Conservation (phyloP, 352 stramenopile species). For the Phytophthora cactorum region DNA sequence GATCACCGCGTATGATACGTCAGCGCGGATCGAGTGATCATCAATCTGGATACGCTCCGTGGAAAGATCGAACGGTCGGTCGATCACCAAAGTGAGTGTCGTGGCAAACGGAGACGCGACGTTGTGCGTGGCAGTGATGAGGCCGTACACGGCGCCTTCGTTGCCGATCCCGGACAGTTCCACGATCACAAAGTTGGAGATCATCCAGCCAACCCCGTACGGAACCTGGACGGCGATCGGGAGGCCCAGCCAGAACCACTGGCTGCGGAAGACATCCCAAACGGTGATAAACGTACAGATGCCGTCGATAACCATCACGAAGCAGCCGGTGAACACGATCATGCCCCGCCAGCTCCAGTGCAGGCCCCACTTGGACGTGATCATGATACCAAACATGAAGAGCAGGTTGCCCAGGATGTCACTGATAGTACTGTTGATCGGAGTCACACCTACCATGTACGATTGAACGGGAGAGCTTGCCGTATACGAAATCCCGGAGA, state of each 20-base stretch:
- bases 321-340: slow-evolving; percentile 40
- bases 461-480: slow-evolving; percentile 36
- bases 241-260: slow-evolving; percentile 46
- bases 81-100: slow-evolving; percentile 38
- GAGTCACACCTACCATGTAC: slow-evolving; percentile 45
- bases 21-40: slow-evolving; percentile 32
- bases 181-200: slow-evolving; percentile 49
- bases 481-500: slow-evolving; percentile 46
- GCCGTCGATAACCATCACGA: slow-evolving; percentile 35
- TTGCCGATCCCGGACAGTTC: slow-evolving; percentile 48
- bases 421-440: slow-evolving; percentile 41
- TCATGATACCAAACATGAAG: slow-evolving; percentile 41
- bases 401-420: slow-evolving; percentile 41
- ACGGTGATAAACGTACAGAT: slow-evolving; percentile 38
- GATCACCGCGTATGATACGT: slow-evolving; percentile 49
- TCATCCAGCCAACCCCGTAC: slow-evolving; percentile 44
- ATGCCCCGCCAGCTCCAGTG: slow-evolving; percentile 43
- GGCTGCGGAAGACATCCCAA: slow-evolving; percentile 41
- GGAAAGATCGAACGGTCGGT: slow-evolving; percentile 40
- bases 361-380: slow-evolving; percentile 39
- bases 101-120: slow-evolving; percentile 37
- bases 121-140: slow-evolving; percentile 47
- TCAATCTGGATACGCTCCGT: slow-evolving; percentile 39
- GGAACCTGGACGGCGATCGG: slow-evolving; percentile 44
- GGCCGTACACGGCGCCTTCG: slow-evolving; percentile 49